Evolutionary conservation across 176 grass and related monocot genomes (phyloP).

Genomic region (Melocanna baccifera): DNA sequence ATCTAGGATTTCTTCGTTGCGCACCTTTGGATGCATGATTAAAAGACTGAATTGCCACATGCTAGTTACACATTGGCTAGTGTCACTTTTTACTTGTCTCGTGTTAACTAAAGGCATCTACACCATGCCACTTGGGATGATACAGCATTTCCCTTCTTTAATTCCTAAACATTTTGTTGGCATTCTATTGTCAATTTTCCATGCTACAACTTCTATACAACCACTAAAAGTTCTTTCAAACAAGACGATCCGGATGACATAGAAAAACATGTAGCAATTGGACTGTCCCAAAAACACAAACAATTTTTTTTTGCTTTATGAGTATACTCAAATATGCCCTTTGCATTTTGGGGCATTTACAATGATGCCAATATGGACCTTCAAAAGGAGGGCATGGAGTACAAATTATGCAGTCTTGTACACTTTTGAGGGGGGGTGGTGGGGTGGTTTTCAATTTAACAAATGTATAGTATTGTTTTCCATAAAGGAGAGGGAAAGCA

Average conservation of each 20-base stretch:
- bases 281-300: slow-evolving; percentile 28
- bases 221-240: slow-evolving; percentile 18
- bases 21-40: background rate
- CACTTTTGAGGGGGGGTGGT: slow-evolving; percentile 68
- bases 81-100: slow-evolving; percentile 15
- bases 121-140: background rate
- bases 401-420: slow-evolving; percentile 56
- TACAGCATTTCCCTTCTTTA: background rate
- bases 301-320: slow-evolving; percentile 11
- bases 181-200: background rate
- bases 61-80: background rate
- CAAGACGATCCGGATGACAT: slow-evolving; percentile 42
- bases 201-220: slow-evolving; percentile 21
- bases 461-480: slow-evolving; percentile 19
- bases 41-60: background rate
- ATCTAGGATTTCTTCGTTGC: background rate
- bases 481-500: slow-evolving; percentile 30
- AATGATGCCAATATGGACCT: slow-evolving; percentile 52
- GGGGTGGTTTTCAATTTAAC: slow-evolving; percentile 42
- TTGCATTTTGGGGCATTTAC: slow-evolving; percentile 14
- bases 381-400: slow-evolving; percentile 32
- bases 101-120: slow-evolving; percentile 7
- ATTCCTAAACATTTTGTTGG: background rate
- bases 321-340: slow-evolving; percentile 26
- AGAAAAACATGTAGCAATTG: slow-evolving; percentile 29